Percentiles rank a stretch among this genome's conserved stretches.
These are phyloP conservation scores for Saitozyma sp. DNA, from an alignment of 768 basidiomycete species.

Conservation along the genomic window DNA sequence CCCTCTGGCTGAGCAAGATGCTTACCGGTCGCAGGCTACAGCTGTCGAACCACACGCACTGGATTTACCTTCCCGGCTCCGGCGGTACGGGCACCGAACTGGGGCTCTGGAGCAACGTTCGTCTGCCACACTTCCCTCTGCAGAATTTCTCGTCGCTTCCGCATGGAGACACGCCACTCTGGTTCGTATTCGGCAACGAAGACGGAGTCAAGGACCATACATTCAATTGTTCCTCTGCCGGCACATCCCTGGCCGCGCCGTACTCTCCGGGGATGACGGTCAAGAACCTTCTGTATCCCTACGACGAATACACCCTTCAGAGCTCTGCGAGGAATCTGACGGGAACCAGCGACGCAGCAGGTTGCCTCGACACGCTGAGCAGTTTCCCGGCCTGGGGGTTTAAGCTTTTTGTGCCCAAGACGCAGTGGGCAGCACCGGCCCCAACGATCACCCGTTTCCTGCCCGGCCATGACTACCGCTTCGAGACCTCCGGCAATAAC, in stretches of 20 bases:
- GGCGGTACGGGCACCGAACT: slow-evolving; percentile 77
- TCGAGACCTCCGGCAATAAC: slow-evolving; percentile 56
- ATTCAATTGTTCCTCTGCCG: slow-evolving; percentile 61
- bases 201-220: slow-evolving; percentile 69
- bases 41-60: slow-evolving; percentile 79
- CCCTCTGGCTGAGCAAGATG: too few species aligned
- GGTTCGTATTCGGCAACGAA: slow-evolving; percentile 83
- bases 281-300: slow-evolving; percentile 77
- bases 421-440: slow-evolving; percentile 68
- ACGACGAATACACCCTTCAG: slow-evolving; percentile 69
- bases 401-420: slow-evolving; percentile 72
- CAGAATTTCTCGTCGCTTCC: slow-evolving; percentile 54
- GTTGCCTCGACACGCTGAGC: slow-evolving; percentile 73
- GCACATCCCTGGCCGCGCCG: slow-evolving; percentile 76
- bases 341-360: slow-evolving; percentile 61
- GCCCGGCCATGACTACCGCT: slow-evolving; percentile 73
- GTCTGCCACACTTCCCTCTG: slow-evolving; percentile 67
- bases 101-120: slow-evolving; percentile 80
- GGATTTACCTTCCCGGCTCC: slow-evolving; percentile 78
- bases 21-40: too few species aligned
- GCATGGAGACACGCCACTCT: slow-evolving; percentile 65
- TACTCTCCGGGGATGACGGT: slow-evolving; percentile 64
- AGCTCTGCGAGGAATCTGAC: slow-evolving; percentile 66
- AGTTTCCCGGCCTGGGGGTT: slow-evolving; percentile 70
- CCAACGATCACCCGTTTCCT: slow-evolving; percentile 75